Base-by-base conservation (phyloP, 2,329 filamentous ascomycete genomes). In the Colletotrichum tofieldiae region DNA sequence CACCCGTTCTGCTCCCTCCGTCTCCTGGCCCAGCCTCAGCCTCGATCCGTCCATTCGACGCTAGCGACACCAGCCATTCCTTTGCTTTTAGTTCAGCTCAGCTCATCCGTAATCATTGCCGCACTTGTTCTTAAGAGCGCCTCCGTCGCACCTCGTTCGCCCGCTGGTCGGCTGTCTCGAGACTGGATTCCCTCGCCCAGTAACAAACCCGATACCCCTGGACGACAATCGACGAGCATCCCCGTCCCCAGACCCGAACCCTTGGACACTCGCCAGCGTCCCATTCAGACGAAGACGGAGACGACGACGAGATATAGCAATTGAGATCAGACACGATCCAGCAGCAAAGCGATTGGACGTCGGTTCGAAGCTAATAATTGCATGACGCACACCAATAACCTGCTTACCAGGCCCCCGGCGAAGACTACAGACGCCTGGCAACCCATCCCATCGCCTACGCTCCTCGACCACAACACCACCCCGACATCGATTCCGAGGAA, bases 21-120 rank as follows among this genome's bases (percentile, higher is more conserved):
- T 54, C 45, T 64, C 66, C 32, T 52, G 26, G 23, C 35, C 41
- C 47, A n/a, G 47, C 61, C 45, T 69, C 61, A 52, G 52, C 29
- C 64, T 55, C 51, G 20, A 56, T 51, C 63, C 37, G 37, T 54
- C 54, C 63, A 49, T 47, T 54, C 45, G 55, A 47, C 64, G 63
- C 68, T 67, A 71, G 45, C n/a, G 26, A 43, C 14, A 37, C 55
- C 68, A 41, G 26, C 68, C 68, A 67, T 67, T 56, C 63, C 63
- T 16, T 56, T 56, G 37, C 55, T 41, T 55, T 37, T 35, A 16
- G 52, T 41, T 20, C 16, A 39, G 37, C 47, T 41, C 37, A 37
- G 18, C 39, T 61, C 49, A 26, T 35, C 56, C n/a, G 23, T 58
- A 23, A 56, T 35, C 20, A 16, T 23, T 67, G 55, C 49, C 64